These are phyloP conservation scores for Nelumbo lutea DNA, from an alignment of 164 flowering plant species.

Conservation along the genomic window DNA sequence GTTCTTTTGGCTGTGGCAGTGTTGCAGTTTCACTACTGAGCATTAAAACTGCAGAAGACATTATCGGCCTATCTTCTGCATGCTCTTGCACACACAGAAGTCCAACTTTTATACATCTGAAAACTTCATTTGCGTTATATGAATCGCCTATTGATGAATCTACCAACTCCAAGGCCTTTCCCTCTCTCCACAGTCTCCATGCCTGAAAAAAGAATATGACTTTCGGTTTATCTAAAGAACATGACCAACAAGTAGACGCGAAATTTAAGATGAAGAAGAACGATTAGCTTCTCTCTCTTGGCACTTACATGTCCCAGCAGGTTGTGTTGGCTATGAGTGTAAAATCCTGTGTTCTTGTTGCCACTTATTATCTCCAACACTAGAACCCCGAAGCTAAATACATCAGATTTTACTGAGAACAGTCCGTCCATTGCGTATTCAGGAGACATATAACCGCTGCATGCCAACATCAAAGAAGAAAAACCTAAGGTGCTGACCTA, in stretches of 20 bases:
- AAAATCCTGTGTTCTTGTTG: slow-evolving; percentile 38
- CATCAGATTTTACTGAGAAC: slow-evolving; percentile 49
- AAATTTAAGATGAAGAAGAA: neutral
- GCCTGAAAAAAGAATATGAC: neutral
- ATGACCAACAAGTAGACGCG: too few relatives aligned
- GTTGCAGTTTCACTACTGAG: slow-evolving; percentile 15
- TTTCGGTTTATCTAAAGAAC: too few relatives aligned
- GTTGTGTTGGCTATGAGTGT: slow-evolving; percentile 20
- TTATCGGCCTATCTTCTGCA: slow-evolving; percentile 25
- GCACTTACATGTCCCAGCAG: slow-evolving; percentile 51
- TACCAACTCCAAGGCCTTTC: slow-evolving; percentile 19
- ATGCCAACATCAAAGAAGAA: neutral
- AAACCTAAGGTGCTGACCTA: too few relatives aligned
- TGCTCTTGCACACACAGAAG: slow-evolving; percentile 31
- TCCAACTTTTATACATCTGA: slow-evolving; percentile 31
- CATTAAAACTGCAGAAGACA: slow-evolving; percentile 27
- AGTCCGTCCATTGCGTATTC: slow-evolving; percentile 49
- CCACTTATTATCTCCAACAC: slow-evolving; percentile 53
- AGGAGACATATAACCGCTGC: slow-evolving; percentile 61
- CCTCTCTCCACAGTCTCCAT: slow-evolving; percentile 25
- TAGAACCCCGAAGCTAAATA: slow-evolving; percentile 53
- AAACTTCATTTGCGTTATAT: slow-evolving; percentile 8
- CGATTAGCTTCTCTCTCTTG: neutral
- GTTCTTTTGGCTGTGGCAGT: slow-evolving; percentile 22
- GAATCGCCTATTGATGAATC: slow-evolving; percentile 18